These are phyloP conservation scores for Plectosphaerella sp. DNA, from an alignment of 2,329 filamentous ascomycete genomes.

Conservation along the genomic window DNA sequence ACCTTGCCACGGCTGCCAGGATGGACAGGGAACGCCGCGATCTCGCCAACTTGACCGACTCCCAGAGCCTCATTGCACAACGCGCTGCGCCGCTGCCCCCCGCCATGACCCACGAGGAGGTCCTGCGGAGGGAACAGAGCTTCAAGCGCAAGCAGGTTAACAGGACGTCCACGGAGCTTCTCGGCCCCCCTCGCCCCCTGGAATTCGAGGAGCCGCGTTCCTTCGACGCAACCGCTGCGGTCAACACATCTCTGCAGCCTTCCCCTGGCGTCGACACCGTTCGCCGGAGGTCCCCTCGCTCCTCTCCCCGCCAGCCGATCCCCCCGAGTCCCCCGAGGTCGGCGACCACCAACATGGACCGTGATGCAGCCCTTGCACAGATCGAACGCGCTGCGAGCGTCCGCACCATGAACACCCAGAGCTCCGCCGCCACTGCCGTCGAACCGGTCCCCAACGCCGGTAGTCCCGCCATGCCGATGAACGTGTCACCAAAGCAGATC, in stretches of 20 bases:
- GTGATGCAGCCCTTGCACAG: too few species aligned
- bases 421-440: background rate
- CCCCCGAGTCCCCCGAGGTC: background rate
- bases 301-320: slow-evolving; percentile 9
- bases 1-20: slow-evolving; percentile 41
- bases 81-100: slow-evolving; percentile 32
- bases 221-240: slow-evolving; percentile 27
- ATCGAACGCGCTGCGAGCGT: too few species aligned
- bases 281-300: slow-evolving; percentile 46
- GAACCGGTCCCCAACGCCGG: too few species aligned
- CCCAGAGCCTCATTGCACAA: slow-evolving; percentile 25
- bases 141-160: slow-evolving; percentile 31
- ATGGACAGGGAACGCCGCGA: slow-evolving; percentile 41
- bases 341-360: too few species aligned
- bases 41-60: slow-evolving; percentile 20
- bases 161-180: background rate
- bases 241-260: slow-evolving; percentile 41
- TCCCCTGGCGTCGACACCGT: slow-evolving; percentile 47
- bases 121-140: slow-evolving; percentile 26
- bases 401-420: slow-evolving; percentile 7
- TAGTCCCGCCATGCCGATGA: too few species aligned
- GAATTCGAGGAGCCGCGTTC: slow-evolving; percentile 14
- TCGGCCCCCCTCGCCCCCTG: slow-evolving; percentile 13
- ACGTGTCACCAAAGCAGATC: background rate
- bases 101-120: slow-evolving; percentile 24